Evolutionary conservation across 192 early-diverging fungal genomes (phyloP).

Genomic region (Backusella mclennaniae): DNA sequence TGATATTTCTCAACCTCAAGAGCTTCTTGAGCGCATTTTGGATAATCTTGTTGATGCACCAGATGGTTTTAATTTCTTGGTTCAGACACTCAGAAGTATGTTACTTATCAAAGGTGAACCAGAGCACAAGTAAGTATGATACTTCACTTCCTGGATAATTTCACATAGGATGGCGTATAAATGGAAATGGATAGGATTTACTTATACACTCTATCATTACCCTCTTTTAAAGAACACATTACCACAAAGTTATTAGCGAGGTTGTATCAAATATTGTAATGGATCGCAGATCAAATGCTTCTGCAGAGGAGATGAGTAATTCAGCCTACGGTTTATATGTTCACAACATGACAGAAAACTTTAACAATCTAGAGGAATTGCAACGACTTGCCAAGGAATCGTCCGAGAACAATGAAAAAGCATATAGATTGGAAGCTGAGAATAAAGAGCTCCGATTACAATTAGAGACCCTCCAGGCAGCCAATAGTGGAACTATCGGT

Average conservation of each 20-base stretch:
- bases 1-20: conserved; percentile 69
- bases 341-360: conserved; percentile 67
- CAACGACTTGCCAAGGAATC: conserved; percentile 65
- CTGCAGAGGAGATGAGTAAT: conserved; percentile 49
- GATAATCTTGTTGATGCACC: conserved; percentile 59
- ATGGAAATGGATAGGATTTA: not conserved
- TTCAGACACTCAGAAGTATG: conserved; percentile 69
- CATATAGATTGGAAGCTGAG: conserved; percentile 56
- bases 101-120: conserved; percentile 70
- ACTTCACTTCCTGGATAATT: conserved; percentile 14
- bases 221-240: conserved; percentile 51
- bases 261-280: conserved; percentile 74
- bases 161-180: not conserved
- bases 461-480: conserved; percentile 6
- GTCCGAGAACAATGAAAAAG: conserved; percentile 52
- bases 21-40: conserved; percentile 66
- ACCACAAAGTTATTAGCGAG: conserved; percentile 72
- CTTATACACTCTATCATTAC: not conserved
- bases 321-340: conserved; percentile 67
- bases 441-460: conserved; percentile 56
- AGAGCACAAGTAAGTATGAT: conserved; percentile 51
- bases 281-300: conserved; percentile 52
- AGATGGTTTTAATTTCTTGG: conserved; percentile 59
- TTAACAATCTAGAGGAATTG: conserved; percentile 74
- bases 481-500: not conserved